Evolutionary conservation across 2,329 filamentous ascomycete species (phyloP).

Genomic region (Phaeosphaeria sp.): DNA sequence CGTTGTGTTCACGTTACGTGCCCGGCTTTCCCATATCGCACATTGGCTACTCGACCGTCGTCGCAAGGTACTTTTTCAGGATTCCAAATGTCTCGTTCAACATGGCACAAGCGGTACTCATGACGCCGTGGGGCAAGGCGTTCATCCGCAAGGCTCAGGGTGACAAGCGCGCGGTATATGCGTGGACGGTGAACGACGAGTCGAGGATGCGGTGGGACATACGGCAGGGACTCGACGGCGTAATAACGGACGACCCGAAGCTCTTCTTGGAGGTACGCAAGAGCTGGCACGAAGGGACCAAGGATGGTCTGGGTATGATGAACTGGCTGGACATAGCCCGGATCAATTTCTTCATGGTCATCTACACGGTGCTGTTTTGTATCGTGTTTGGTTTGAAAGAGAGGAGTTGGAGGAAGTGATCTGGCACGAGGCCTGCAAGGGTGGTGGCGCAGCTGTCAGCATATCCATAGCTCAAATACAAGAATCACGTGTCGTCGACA

Average conservation of each 20-base stretch:
- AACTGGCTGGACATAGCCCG: constrained; percentile 40
- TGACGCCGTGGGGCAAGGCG: constrained; percentile 69
- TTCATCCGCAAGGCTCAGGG: constrained; percentile 70
- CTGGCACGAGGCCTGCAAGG: background rate
- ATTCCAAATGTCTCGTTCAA: constrained; percentile 78
- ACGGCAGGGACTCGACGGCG: constrained; percentile 71
- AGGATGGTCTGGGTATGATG: constrained; percentile 35
- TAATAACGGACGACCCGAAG: constrained; percentile 84
- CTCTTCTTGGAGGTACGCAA: constrained; percentile 66
- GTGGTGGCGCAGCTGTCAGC: background rate
- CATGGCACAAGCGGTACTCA: constrained; percentile 72
- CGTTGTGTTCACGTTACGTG: constrained; percentile 66
- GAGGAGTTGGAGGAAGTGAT: constrained; percentile 17
- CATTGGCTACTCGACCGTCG: constrained; percentile 70
- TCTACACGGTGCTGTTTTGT: constrained; percentile 43
- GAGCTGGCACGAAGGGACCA: constrained; percentile 48
- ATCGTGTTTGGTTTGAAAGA: constrained; percentile 36
- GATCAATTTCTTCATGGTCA: constrained; percentile 42
- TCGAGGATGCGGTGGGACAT: constrained; percentile 84
- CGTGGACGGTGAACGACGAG: constrained; percentile 87
- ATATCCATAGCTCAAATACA: background rate
- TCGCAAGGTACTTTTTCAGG: constrained; percentile 74
- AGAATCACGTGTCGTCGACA: background rate
- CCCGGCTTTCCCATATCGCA: constrained; percentile 70
- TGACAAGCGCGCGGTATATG: constrained; percentile 67